A percentile compares a stretch with the other conserved stretches of the same genome.
Evolutionary conservation across 2,329 filamentous ascomycete species (phyloP).

Genomic region (Monosporascus cannonballus): DNA sequence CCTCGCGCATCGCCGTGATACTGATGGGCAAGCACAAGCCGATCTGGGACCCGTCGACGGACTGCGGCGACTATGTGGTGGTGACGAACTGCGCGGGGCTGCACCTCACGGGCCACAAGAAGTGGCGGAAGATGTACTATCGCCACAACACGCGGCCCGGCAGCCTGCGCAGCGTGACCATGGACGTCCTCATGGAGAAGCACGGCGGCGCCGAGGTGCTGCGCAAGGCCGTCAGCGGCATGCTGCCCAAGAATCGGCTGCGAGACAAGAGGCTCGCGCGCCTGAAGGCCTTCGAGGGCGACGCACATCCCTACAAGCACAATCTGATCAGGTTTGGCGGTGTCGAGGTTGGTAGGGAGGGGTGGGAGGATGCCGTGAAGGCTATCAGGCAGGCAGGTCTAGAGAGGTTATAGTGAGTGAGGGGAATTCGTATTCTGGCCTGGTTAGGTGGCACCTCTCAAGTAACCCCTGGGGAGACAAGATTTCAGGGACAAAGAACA

Average conservation of each 20-base stretch:
- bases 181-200: slow-evolving; percentile 93
- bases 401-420: slow-evolving; percentile 39
- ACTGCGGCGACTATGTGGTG: slow-evolving; percentile 98
- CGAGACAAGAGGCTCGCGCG: slow-evolving; percentile 80
- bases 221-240: slow-evolving; percentile 86
- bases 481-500: neutral
- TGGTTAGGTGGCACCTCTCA: neutral
- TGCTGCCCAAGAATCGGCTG: slow-evolving; percentile 95
- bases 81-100: slow-evolving; percentile 84
- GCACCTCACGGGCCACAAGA: slow-evolving; percentile 86
- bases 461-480: neutral
- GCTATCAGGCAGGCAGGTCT: slow-evolving; percentile 43
- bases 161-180: slow-evolving; percentile 78
- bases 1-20: slow-evolving; percentile 76
- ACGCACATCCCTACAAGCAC: slow-evolving; percentile 81
- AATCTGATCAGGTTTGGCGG: slow-evolving; percentile 74
- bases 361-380: slow-evolving; percentile 47
- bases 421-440: neutral
- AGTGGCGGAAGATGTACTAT: slow-evolving; percentile 92
- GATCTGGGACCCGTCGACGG: slow-evolving; percentile 92
- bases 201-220: slow-evolving; percentile 89
- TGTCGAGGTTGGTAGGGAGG: slow-evolving; percentile 44
- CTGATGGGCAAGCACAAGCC: slow-evolving; percentile 99
- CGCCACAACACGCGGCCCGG: slow-evolving; percentile 88
- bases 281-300: slow-evolving; percentile 94